These are phyloP conservation scores for Daldinia caldariorum DNA, from an alignment of 495 filamentous ascomycete genomes.

Conservation along the genomic window DNA sequence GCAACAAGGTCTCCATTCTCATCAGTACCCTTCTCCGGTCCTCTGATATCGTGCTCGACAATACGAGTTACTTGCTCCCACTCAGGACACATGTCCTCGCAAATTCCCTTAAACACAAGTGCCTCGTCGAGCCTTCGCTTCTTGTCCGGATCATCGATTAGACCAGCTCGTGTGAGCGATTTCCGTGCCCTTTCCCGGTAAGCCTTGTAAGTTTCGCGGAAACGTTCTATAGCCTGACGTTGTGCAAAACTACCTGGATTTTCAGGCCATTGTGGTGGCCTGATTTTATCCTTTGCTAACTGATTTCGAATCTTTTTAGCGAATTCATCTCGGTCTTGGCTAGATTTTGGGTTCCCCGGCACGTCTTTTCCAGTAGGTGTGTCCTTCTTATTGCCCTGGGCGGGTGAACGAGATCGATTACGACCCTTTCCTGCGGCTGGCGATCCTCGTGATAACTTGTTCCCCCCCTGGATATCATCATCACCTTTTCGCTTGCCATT, in stretches of 20 bases:
- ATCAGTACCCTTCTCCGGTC: slow-evolving; percentile 59
- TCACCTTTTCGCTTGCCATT: slow-evolving; percentile 33
- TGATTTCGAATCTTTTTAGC: slow-evolving; percentile 55
- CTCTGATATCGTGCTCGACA: slow-evolving; percentile 66
- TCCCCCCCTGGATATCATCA: slow-evolving; percentile 11
- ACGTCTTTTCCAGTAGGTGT: neutral
- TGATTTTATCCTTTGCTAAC: slow-evolving; percentile 55
- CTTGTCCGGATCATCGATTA: slow-evolving; percentile 90
- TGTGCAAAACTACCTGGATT: slow-evolving; percentile 54
- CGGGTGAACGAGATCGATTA: slow-evolving; percentile 3
- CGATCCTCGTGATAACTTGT: slow-evolving; percentile 24
- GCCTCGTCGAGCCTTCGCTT: slow-evolving; percentile 82
- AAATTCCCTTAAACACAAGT: slow-evolving; percentile 87
- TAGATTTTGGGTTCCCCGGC: neutral
- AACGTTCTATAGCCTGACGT: slow-evolving; percentile 53
- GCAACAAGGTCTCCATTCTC: slow-evolving; percentile 53
- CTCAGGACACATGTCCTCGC: slow-evolving; percentile 92
- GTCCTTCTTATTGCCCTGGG: slow-evolving; percentile 1
- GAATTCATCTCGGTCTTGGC: slow-evolving; percentile 44
- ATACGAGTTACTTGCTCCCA: slow-evolving; percentile 86
- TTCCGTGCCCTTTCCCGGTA: slow-evolving; percentile 74
- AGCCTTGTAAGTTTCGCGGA: slow-evolving; percentile 64
- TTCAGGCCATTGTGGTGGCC: slow-evolving; percentile 56
- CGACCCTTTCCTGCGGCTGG: slow-evolving; percentile 10
- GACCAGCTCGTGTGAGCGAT: slow-evolving; percentile 74